These are phyloP conservation scores for Fusarium denticulatum DNA, from an alignment of 2,329 filamentous ascomycete genomes.

Conservation along the genomic window DNA sequence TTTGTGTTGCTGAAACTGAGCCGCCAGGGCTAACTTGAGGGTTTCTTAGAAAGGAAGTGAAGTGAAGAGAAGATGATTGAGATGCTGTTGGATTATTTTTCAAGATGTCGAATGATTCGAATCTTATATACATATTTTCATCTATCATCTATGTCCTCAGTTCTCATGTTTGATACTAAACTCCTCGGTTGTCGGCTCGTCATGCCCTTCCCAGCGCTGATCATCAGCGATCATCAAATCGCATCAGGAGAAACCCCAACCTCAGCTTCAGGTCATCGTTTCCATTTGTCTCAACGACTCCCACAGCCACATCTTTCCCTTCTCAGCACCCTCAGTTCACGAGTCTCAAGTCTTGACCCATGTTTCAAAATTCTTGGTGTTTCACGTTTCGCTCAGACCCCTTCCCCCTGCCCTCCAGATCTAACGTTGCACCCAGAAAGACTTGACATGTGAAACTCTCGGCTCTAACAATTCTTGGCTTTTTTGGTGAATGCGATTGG, in stretches of 20 bases:
- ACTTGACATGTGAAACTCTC: not conserved
- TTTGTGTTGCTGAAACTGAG: not conserved
- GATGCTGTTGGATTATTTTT: not conserved
- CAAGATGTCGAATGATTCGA: not conserved
- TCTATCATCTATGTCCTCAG: too few relatives aligned
- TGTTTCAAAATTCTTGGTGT: slow-evolving; percentile 16
- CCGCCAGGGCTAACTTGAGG: slow-evolving; percentile 1
- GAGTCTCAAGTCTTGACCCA: not conserved
- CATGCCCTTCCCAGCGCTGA: not conserved
- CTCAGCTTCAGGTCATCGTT: slow-evolving; percentile 15
- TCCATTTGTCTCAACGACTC: not conserved
- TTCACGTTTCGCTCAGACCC: slow-evolving; percentile 25
- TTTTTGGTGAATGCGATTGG: slow-evolving; percentile 9
- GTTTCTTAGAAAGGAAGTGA: not conserved
- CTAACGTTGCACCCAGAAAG: not conserved
- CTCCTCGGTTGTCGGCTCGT: not conserved
- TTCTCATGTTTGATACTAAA: too few relatives aligned
- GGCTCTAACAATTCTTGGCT: not conserved
- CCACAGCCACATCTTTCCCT: not conserved
- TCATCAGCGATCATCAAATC: not conserved
- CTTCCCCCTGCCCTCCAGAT: not conserved
- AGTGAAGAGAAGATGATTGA: not conserved
- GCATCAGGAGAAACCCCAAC: not conserved
- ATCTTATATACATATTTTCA: not conserved
- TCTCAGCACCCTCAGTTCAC: too few relatives aligned